phyloP scores from a whole-genome alignment of 2,329 filamentous ascomycete species.

The Alternaria sp. region DNA sequence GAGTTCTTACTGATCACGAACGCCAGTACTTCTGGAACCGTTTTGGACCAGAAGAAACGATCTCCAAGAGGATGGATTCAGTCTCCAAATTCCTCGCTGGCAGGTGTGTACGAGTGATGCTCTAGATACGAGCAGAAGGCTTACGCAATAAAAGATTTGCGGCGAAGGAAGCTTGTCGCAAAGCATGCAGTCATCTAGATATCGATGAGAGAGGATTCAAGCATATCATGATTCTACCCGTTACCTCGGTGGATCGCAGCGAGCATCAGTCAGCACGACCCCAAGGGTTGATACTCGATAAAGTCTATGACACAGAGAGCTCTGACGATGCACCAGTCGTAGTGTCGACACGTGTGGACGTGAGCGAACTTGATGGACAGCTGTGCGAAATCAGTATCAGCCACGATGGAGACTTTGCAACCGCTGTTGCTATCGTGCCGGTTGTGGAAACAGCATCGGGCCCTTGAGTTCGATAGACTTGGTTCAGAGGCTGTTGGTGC shows the following conservation, averaged over 20 bases:
- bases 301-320: background rate
- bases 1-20: slow-evolving; percentile 45
- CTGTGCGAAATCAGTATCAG: slow-evolving; percentile 81
- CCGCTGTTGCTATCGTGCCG: slow-evolving; percentile 70
- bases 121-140: background rate
- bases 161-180: slow-evolving; percentile 62
- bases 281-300: slow-evolving; percentile 40
- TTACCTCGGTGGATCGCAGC: slow-evolving; percentile 4
- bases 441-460: slow-evolving; percentile 4
- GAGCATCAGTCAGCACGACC: slow-evolving; percentile 31
- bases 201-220: slow-evolving; percentile 37
- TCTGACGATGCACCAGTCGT: slow-evolving; percentile 7
- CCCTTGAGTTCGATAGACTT: background rate
- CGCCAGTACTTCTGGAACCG: slow-evolving; percentile 42
- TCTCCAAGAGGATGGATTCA: slow-evolving; percentile 23
- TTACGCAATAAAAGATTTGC: slow-evolving; percentile 52
- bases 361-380: slow-evolving; percentile 50
- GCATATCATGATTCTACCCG: slow-evolving; percentile 53
- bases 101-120: slow-evolving; percentile 35
- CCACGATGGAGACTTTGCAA: slow-evolving; percentile 86
- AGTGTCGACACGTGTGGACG: background rate
- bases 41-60: slow-evolving; percentile 28
- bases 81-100: slow-evolving; percentile 47
- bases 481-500: background rate
- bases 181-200: slow-evolving; percentile 50